Conservation (phyloP, 2,329 filamentous ascomycete genomes). For the Didymella glomerata region DNA sequence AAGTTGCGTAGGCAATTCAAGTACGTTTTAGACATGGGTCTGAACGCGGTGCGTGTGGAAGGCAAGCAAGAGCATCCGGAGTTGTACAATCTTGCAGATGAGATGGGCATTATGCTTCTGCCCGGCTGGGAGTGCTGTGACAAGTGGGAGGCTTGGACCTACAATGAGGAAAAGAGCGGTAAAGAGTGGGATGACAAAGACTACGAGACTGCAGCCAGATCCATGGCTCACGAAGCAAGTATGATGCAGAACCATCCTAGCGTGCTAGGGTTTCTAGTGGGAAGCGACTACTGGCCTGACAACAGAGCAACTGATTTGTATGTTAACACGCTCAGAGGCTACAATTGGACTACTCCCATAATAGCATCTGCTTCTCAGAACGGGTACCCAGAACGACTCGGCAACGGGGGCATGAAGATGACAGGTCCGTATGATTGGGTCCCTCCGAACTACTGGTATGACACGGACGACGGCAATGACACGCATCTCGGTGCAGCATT, state of each 20-base stretch:
- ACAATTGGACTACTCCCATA: conserved; percentile 66
- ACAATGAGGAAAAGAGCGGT: conserved; percentile 63
- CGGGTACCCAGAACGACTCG: conserved; percentile 62
- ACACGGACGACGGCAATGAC: conserved; percentile 57
- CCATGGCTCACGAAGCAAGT: conserved; percentile 67
- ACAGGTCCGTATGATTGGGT: conserved; percentile 73
- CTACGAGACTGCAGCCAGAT: conserved; percentile 63
- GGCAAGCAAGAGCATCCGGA: conserved; percentile 71
- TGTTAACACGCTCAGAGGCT: conserved; percentile 58
- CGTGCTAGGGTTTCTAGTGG: conserved; percentile 66
- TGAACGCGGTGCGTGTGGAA: conserved; percentile 70
- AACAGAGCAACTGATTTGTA: conserved; percentile 65
- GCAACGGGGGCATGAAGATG: conserved; percentile 71
- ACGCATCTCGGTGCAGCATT: conserved; percentile 65
- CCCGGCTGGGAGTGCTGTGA: conserved; percentile 73
- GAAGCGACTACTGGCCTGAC: conserved; percentile 71
- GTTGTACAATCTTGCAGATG: conserved; percentile 67
- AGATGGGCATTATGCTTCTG: conserved; percentile 68
- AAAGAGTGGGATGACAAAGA: conserved; percentile 62
- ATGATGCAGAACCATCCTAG: conserved; percentile 69
- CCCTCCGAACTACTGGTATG: conserved; percentile 71
- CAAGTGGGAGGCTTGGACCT: conserved; percentile 72
- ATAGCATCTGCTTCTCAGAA: conserved; percentile 65
- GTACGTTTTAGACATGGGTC: conserved; percentile 67
- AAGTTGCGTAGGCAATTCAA: conserved; percentile 61